Evolutionary conservation across 495 filamentous ascomycete species (phyloP), one percentile per base, ranked within the genome.

Genomic region (Bryoglossum gracile): DNA sequence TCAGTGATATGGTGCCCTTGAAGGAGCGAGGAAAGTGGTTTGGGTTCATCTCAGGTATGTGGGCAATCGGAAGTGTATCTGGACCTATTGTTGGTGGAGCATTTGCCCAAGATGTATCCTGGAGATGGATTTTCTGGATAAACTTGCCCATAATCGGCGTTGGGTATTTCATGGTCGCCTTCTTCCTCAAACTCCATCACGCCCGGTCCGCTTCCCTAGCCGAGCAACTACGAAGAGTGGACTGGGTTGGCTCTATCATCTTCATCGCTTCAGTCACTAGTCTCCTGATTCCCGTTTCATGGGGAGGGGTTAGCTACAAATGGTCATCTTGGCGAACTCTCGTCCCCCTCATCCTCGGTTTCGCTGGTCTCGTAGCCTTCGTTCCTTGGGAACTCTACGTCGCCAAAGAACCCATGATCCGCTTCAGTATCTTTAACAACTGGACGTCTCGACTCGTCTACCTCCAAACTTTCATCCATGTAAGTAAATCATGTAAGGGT

Each of bases 41-140:
- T 40, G 51, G 51, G 9, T 37, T 55, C 16, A 23, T 59, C 3
- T 17, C 62, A 30, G 72, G 60, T 3, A 78, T 77, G 69, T 81
- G 76, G 75, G 73, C 76, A 28, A 38, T 87, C 23, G 84, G 82
- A 0, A 78, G 75, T 0, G 82, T 85, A 0, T 66, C 68, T 1
- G 84, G 84, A 0, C 84, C 84, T 2, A 67, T 89, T 26, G 62
- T 87, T 8, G 84, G 80, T 33, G 83, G 82, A n/a, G 80, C 72
- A 0, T 84, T 87, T 50, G 68, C 82, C 1, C 64, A 86, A 49
- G 71, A 37, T 9, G 35, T 13, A 18, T 45, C 23, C n/a, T 46
- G 42, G 52, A 37, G 46, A 19, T 55, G 53, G 73, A 72, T 73
- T 53, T 70, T 72, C 48, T 65, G 55, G 57, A 57, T 72, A 42